Evolutionary conservation across 2,329 filamentous ascomycete genomes (phyloP).

Genomic region (Didymella sp.): DNA sequence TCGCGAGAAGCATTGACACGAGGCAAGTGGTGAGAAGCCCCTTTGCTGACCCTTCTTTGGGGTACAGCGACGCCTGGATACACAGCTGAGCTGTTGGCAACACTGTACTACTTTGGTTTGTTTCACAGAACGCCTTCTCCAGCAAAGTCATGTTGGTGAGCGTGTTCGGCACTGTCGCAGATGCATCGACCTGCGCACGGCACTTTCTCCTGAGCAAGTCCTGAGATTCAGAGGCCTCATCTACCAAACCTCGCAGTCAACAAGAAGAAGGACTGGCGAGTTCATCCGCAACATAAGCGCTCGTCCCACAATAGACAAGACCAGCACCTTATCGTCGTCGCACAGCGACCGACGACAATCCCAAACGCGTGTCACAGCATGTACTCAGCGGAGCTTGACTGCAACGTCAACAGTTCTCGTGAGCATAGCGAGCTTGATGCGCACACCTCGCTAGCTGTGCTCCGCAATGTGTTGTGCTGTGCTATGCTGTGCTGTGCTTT

Average conservation of each 20-base stretch:
- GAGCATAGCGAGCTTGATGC: conserved; percentile 17
- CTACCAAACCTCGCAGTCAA: background rate
- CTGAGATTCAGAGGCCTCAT: conserved; percentile 6
- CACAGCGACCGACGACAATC: conserved; percentile 23
- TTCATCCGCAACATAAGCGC: conserved; percentile 22
- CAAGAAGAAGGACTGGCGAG: conserved; percentile 4
- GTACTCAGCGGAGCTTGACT: conserved; percentile 11
- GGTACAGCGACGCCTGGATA: conserved; percentile 5
- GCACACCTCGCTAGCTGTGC: conserved; percentile 20
- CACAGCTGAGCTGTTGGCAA: conserved; percentile 11
- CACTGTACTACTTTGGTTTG: conserved; percentile 3
- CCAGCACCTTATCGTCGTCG: conserved; percentile 13
- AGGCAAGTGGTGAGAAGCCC: conserved; percentile 1
- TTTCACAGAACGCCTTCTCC: conserved; percentile 10
- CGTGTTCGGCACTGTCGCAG: conserved; percentile 18
- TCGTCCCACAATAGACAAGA: conserved; percentile 11
- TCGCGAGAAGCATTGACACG: conserved; percentile 3
- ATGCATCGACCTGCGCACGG: conserved; percentile 19
- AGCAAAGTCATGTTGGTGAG: conserved; percentile 21
- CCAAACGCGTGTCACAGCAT: conserved; percentile 17
- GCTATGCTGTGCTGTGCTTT: conserved; percentile 23
- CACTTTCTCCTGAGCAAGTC: conserved; percentile 18
- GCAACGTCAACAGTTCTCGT: conserved; percentile 19
- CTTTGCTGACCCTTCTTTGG: background rate
- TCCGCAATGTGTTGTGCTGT: conserved; percentile 4